Percentiles rank a stretch among this genome's conserved stretches.
phyloP scores from a whole-genome alignment of 2,329 filamentous ascomycete genomes.

The Colletotrichum orchidophilum region DNA sequence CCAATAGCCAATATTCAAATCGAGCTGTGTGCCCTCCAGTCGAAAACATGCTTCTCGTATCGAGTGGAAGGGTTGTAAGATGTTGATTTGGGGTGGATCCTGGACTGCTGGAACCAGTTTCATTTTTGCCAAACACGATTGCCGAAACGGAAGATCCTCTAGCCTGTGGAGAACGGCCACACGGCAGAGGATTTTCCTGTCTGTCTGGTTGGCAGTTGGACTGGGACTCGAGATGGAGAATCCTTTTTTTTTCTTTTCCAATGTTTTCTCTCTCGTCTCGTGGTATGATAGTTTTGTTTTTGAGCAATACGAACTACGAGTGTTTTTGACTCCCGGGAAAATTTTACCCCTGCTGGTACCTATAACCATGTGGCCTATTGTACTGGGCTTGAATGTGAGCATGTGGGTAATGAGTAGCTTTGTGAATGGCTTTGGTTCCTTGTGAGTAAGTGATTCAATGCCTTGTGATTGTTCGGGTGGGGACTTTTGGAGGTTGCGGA shows the following conservation, averaged over 20 bases:
- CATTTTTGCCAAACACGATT: not conserved
- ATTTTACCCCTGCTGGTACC: not conserved
- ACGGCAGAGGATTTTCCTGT: not conserved
- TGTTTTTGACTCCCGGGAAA: constrained; percentile 21
- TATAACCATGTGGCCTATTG: not conserved
- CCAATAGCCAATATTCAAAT: not conserved
- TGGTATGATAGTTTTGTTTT: constrained; percentile 20
- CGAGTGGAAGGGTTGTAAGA: constrained; percentile 14
- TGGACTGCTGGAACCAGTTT: constrained; percentile 5
- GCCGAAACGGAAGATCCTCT: not conserved
- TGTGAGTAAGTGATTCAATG: not conserved
- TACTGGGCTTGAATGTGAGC: not conserved
- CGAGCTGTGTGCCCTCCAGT: constrained; percentile 30
- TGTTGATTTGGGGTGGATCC: constrained; percentile 2
- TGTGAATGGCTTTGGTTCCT: not conserved
- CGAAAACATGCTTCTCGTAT: constrained; percentile 14
- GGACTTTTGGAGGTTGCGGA: not conserved
- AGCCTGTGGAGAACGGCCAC: not conserved
- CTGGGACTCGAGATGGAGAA: not conserved
- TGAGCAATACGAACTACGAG: constrained; percentile 9
- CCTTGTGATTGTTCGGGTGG: not conserved
- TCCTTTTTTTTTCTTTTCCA: not conserved
- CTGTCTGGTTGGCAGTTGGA: too few relatives aligned
- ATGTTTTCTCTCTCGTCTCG: not conserved
- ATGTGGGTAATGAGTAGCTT: not conserved